Evolutionary conservation across 306 rosid species (phyloP).

Genomic region (Acacia confusa): DNA sequence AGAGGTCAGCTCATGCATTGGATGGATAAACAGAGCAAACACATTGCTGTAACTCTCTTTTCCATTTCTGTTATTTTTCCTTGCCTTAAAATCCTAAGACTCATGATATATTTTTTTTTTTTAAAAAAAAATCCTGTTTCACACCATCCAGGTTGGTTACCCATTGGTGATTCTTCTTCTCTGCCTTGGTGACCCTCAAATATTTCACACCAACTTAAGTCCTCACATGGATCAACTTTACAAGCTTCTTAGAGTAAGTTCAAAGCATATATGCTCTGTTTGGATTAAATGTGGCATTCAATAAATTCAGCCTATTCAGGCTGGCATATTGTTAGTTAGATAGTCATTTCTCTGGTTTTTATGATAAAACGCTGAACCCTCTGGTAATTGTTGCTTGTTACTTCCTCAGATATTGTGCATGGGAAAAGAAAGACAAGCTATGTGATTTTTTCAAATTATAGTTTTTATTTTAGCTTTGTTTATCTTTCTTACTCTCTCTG

Average conservation of each 20-base stretch:
- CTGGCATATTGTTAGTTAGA: conserved; percentile 10
- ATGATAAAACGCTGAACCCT: neutral
- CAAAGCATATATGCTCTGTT: conserved; percentile 5
- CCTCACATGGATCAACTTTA: conserved; percentile 99
- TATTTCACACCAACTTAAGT: conserved; percentile 77
- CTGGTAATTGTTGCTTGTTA: conserved; percentile 8
- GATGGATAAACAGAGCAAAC: conserved; percentile 99
- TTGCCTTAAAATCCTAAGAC: conserved; percentile 16
- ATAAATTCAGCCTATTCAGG: neutral
- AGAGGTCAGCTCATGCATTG: conserved; percentile 79
- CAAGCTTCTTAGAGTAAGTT: conserved; percentile 90
- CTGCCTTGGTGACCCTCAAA: conserved; percentile 95
- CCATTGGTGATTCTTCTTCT: conserved; percentile 96
- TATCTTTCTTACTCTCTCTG: neutral
- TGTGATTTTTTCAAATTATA: neutral
- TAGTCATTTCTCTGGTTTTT: conserved; percentile 1
- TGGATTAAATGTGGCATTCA: conserved; percentile 15
- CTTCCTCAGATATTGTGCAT: conserved; percentile 4
- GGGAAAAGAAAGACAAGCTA: conserved; percentile 3
- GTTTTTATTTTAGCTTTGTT: neutral
- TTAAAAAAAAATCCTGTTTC: neutral
- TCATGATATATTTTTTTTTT: conserved; percentile 25
- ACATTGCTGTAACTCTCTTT: conserved; percentile 64
- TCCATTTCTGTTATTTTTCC: conserved; percentile 12
- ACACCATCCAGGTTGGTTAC: conserved; percentile 72